phyloP scores from a whole-genome alignment of 805 yeast genomes.

The Nakazawaea populi region DNA sequence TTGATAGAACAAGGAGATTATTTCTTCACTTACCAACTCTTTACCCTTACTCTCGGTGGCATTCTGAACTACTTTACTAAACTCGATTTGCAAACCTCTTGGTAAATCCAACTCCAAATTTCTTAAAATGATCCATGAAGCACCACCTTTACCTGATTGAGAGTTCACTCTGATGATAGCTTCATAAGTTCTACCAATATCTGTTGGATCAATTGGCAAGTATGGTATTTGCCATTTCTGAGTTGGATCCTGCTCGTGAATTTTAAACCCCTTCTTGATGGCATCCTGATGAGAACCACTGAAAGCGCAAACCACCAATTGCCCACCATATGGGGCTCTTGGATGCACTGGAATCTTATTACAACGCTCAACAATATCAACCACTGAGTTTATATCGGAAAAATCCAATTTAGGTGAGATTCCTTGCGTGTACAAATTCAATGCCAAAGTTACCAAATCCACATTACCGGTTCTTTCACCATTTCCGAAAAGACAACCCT shows the following conservation, averaged over 20 bases:
- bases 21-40: conserved; percentile 62
- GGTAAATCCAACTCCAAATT: conserved; percentile 77
- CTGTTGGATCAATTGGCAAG: conserved; percentile 79
- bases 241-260: conserved; percentile 33
- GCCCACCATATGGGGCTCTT: conserved; percentile 81
- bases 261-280: conserved; percentile 72
- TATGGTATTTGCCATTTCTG: conserved; percentile 70
- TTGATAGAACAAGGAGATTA: conserved; percentile 60
- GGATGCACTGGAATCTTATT: conserved; percentile 76
- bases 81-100: conserved; percentile 71
- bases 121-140: conserved; percentile 80
- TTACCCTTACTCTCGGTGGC: conserved; percentile 67
- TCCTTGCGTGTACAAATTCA: conserved; percentile 78
- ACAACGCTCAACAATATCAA: conserved; percentile 71
- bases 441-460: conserved; percentile 71
- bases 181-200: conserved; percentile 84
- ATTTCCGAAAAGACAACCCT: conserved; percentile 80
- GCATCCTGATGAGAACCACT: conserved; percentile 89
- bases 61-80: conserved; percentile 63
- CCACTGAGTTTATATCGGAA: conserved; percentile 57
- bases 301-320: conserved; percentile 77
- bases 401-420: conserved; percentile 66
- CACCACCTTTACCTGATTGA: conserved; percentile 86
- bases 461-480: conserved; percentile 89
- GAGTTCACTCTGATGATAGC: conserved; percentile 88